These are phyloP conservation scores for Neospermospora avenae DNA, from an alignment of 2,329 filamentous ascomycete genomes.

Conservation along the genomic window DNA sequence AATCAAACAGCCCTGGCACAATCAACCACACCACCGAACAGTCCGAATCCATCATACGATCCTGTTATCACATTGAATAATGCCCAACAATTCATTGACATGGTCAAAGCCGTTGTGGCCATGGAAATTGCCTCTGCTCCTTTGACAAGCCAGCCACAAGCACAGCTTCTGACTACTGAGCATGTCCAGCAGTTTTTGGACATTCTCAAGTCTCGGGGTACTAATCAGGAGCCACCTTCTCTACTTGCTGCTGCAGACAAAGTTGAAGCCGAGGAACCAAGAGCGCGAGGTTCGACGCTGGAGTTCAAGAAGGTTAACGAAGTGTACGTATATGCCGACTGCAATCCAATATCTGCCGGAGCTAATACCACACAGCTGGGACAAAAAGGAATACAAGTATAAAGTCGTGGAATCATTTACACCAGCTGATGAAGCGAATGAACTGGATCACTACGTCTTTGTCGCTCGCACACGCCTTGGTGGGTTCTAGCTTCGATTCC, in stretches of 20 bases:
- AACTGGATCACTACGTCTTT: constrained; percentile 21
- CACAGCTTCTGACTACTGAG: constrained; percentile 14
- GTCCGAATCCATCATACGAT: not conserved
- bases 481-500: constrained; percentile 7
- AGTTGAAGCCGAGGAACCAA: constrained; percentile 7
- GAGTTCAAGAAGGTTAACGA: constrained; percentile 25
- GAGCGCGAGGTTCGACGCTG: constrained; percentile 19
- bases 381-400: constrained; percentile 31
- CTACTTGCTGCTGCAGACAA: not conserved
- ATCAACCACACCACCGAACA: not conserved
- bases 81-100: not conserved
- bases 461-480: constrained; percentile 16
- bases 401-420: constrained; percentile 29
- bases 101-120: not conserved
- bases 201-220: constrained; percentile 13
- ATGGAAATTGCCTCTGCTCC: not conserved
- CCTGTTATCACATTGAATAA: not conserved
- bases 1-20: not conserved
- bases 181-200: constrained; percentile 11
- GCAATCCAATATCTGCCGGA: constrained; percentile 5
- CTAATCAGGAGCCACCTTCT: constrained; percentile 12
- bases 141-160: constrained; percentile 4
- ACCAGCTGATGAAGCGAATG: constrained; percentile 12
- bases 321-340: constrained; percentile 17
- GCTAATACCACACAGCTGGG: constrained; percentile 22